These are phyloP conservation scores for Circinella minor DNA, from an alignment of 371 early-diverging fungal genomes.

Conservation along the genomic window DNA sequence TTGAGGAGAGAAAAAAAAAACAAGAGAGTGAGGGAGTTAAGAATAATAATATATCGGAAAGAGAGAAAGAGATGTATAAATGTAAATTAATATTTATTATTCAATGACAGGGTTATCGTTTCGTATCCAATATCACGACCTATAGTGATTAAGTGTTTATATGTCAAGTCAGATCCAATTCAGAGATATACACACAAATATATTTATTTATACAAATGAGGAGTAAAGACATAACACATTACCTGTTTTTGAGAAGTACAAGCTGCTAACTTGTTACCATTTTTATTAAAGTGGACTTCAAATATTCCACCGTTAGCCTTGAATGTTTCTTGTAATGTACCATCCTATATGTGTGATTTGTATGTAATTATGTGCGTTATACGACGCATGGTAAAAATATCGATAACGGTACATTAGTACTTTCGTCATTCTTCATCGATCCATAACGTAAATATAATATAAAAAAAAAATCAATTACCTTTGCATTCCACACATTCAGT, in stretches of 20 bases:
- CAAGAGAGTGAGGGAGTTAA: no score
- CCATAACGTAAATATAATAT: background rate
- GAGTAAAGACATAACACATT: background rate
- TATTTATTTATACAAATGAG: no score
- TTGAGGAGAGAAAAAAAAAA: no score
- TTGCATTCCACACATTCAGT: constrained; percentile 81
- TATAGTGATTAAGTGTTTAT: background rate
- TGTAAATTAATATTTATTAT: background rate
- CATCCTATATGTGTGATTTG: constrained; percentile 45
- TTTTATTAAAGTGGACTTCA: constrained; percentile 77
- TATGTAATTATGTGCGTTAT: background rate
- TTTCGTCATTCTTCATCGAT: no score
- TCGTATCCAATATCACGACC: constrained; percentile 43
- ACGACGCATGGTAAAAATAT: background rate
- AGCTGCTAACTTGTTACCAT: constrained; percentile 58
- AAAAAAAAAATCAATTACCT: constrained; percentile 47
- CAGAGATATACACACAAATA: background rate
- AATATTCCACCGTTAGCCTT: constrained; percentile 77
- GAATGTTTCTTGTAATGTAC: constrained; percentile 68
- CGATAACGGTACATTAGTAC: no score
- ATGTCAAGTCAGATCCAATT: no score
- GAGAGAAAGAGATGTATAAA: background rate
- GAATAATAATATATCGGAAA: background rate
- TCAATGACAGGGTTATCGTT: constrained; percentile 18
- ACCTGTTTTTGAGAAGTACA: constrained; percentile 61